Evolutionary conservation across 352 stramenopile genomes (phyloP).

Genomic region (Phytophthora sp.): DNA sequence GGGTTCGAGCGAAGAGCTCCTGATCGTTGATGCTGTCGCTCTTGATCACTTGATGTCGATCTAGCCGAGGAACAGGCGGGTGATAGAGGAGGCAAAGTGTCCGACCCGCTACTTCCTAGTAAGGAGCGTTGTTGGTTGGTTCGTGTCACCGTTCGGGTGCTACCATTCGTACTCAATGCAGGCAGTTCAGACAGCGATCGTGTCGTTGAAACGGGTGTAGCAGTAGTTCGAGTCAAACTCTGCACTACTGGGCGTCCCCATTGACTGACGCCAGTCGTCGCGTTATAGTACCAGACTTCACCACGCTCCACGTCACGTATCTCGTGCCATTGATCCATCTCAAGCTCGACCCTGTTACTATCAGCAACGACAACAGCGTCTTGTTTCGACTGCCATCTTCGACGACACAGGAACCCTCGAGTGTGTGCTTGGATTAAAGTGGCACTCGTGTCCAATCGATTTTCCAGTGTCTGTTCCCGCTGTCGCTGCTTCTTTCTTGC

Average conservation of each 20-base stretch:
- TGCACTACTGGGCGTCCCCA: slow-evolving; percentile 59
- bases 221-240: slow-evolving; percentile 25
- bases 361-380: background rate
- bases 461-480: slow-evolving; percentile 26
- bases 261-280: slow-evolving; percentile 68
- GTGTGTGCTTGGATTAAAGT: slow-evolving; percentile 73
- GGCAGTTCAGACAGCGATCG: slow-evolving; percentile 37
- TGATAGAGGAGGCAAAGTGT: slow-evolving; percentile 40
- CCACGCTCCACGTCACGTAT: slow-evolving; percentile 71
- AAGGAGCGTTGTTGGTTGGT: slow-evolving; percentile 16
- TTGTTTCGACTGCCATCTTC: slow-evolving; percentile 30
- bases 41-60: slow-evolving; percentile 38
- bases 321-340: slow-evolving; percentile 61
- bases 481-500: slow-evolving; percentile 33
- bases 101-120: background rate
- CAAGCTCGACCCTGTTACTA: background rate
- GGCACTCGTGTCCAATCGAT: slow-evolving; percentile 59
- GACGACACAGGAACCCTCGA: slow-evolving; percentile 58
- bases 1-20: slow-evolving; percentile 4
- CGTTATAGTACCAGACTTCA: slow-evolving; percentile 88
- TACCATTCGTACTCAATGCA: slow-evolving; percentile 17
- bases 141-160: slow-evolving; percentile 12
- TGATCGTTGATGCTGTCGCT: slow-evolving; percentile 26
- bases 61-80: slow-evolving; percentile 43
- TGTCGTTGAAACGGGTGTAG: background rate